Evolutionary conservation across 179 eudicot species (phyloP).

Genomic region (Heliamphora pulchella): DNA sequence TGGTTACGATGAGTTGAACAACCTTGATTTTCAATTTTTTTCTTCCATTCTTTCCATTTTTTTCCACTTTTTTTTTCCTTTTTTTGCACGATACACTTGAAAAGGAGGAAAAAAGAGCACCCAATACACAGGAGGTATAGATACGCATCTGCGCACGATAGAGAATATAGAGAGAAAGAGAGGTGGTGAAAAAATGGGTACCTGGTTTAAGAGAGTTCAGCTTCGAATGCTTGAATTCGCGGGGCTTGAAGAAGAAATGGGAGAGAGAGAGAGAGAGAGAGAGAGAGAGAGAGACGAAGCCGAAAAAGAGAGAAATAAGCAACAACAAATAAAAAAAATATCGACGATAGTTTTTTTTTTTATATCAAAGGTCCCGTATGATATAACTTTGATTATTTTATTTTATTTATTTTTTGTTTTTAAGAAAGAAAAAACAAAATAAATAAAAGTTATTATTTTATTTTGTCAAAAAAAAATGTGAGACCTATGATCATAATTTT

Average conservation of each 20-base stretch:
- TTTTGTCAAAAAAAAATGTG: no score
- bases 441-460: no score
- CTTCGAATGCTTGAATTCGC: slow-evolving; percentile 10
- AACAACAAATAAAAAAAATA: no score
- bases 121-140: background rate
- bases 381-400: no score
- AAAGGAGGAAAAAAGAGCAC: background rate
- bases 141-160: background rate
- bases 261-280: background rate
- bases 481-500: no score
- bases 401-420: no score
- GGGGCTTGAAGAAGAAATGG: background rate
- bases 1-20: background rate
- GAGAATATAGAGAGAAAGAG: background rate
- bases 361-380: no score
- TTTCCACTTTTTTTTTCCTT: no score
- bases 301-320: no score
- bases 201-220: background rate
- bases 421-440: no score
- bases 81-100: background rate
- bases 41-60: no score
- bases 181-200: background rate
- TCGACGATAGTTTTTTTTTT: no score
- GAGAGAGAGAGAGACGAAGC: background rate
- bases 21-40: background rate